A percentile compares a stretch with the other conserved stretches of the same genome.
These are phyloP conservation scores for Pythium brachiatum DNA, from an alignment of 352 stramenopile genomes.

Conservation along the genomic window DNA sequence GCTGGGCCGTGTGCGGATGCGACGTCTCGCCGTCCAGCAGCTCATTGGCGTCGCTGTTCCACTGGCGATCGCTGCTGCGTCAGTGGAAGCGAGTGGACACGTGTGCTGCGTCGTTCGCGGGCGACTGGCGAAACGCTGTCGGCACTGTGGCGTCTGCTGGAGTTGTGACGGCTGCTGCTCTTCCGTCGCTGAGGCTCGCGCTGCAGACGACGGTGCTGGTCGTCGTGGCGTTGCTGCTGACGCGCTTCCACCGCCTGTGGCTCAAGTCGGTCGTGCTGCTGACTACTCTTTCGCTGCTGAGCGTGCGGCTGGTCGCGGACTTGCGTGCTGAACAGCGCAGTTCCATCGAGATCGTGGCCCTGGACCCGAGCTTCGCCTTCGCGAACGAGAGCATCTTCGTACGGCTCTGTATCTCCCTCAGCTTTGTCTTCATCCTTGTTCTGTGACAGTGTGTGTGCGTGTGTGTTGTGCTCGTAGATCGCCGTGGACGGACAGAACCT, in stretches of 20 bases:
- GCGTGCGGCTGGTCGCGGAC: conserved; percentile 37
- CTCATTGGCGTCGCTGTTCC: conserved; percentile 5
- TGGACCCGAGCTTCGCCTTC: conserved; percentile 77
- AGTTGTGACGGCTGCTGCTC: conserved; percentile 2
- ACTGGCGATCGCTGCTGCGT: conserved; percentile 12
- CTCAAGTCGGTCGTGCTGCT: conserved; percentile 58
- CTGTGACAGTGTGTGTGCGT: conserved; percentile 3
- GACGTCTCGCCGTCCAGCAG: neutral
- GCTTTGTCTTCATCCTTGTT: neutral
- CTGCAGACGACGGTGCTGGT: conserved; percentile 1
- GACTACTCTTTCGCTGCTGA: conserved; percentile 24
- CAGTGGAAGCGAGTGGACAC: conserved; percentile 4
- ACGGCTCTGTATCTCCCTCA: conserved; percentile 16
- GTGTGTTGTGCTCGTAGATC: conserved; percentile 35
- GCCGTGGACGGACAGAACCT: conserved; percentile 82
- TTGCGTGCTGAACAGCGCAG: conserved; percentile 47
- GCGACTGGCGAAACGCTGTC: conserved; percentile 11
- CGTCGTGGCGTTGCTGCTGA: conserved; percentile 26
- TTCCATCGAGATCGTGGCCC: conserved; percentile 58
- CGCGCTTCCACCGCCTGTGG: conserved; percentile 58
- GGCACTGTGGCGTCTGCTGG: neutral
- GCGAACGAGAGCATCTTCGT: conserved; percentile 84
- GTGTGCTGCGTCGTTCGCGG: conserved; percentile 8
- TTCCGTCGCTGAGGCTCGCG: conserved; percentile 6
- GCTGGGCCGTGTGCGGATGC: conserved; percentile 11